phyloP scores from a whole-genome alignment of 257 asterid species.

The Capsicum pubescens region DNA sequence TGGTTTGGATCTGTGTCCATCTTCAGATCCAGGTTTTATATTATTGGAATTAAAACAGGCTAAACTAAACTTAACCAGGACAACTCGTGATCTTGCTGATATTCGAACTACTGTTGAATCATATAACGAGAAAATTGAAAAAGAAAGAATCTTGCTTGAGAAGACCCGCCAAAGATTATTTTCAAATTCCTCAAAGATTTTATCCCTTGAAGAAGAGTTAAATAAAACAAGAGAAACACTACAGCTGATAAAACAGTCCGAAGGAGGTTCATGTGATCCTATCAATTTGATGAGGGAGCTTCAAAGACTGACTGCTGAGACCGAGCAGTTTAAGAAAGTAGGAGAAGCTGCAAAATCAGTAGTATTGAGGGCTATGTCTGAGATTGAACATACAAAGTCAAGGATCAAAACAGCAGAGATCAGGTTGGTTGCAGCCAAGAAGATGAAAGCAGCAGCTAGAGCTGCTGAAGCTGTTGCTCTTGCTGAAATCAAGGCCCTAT shows the following conservation, averaged over 20 bases:
- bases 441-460: conserved; percentile 87
- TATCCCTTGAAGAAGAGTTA: conserved; percentile 67
- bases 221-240: conserved; percentile 52
- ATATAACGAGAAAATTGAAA: conserved; percentile 75
- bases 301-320: conserved; percentile 70
- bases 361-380: conserved; percentile 63
- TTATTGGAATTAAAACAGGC: conserved; percentile 82
- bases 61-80: conserved; percentile 63
- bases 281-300: conserved; percentile 59
- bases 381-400: conserved; percentile 69
- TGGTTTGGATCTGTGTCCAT: conserved; percentile 46
- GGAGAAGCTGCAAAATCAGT: conserved; percentile 71
- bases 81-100: conserved; percentile 73
- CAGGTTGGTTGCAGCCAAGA: conserved; percentile 76
- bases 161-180: conserved; percentile 76
- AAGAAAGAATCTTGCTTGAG: conserved; percentile 78
- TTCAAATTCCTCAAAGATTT: conserved; percentile 57
- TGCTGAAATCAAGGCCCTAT: conserved; percentile 77
- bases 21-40: conserved; percentile 68
- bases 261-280: conserved; percentile 43
- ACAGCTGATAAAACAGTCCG: conserved; percentile 44
- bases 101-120: conserved; percentile 75
- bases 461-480: conserved; percentile 85
- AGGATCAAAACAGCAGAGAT: conserved; percentile 72
- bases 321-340: conserved; percentile 64